Evolutionary conservation across 2,329 filamentous ascomycete genomes (phyloP).

Genomic region (Tolypocladium amazonense): DNA sequence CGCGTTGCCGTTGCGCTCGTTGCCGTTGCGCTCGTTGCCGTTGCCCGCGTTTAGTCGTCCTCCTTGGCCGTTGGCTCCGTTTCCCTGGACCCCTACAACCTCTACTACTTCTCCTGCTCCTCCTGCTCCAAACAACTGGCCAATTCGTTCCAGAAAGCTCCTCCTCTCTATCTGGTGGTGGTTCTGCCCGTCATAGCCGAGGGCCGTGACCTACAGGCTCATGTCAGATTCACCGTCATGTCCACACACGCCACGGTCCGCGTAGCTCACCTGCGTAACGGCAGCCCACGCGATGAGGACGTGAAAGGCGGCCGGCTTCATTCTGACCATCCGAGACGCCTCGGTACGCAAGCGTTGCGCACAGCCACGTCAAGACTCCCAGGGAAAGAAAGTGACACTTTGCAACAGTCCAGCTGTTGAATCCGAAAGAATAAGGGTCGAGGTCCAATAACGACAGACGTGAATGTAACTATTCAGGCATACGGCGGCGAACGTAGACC

Average conservation of each 20-base stretch:
- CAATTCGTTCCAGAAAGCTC: conserved; percentile 4
- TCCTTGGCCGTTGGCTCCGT: background rate
- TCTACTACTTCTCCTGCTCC: background rate
- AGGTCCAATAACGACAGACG: background rate
- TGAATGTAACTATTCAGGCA: background rate
- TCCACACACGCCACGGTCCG: background rate
- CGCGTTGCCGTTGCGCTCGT: background rate
- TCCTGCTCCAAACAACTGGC: conserved; percentile 3
- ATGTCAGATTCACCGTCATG: background rate
- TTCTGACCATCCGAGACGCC: conserved; percentile 2
- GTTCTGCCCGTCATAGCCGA: conserved; percentile 1
- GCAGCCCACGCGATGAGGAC: conserved; percentile 8
- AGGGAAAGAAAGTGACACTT: background rate
- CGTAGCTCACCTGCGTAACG: conserved; percentile 7
- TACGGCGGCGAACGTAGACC: background rate
- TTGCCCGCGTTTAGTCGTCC: background rate
- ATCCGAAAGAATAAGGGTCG: background rate
- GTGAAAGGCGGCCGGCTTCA: conserved; percentile 9
- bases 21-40: background rate
- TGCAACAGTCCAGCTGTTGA: conserved; percentile 4
- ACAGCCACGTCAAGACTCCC: background rate
- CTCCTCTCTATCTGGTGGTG: conserved; percentile 1
- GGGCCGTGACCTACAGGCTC: conserved; percentile 1
- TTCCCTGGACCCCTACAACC: background rate
- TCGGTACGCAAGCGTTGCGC: background rate